Base-by-base conservation (phyloP, 345 rosid genomes). In the Eucalyptus sp. region DNA sequence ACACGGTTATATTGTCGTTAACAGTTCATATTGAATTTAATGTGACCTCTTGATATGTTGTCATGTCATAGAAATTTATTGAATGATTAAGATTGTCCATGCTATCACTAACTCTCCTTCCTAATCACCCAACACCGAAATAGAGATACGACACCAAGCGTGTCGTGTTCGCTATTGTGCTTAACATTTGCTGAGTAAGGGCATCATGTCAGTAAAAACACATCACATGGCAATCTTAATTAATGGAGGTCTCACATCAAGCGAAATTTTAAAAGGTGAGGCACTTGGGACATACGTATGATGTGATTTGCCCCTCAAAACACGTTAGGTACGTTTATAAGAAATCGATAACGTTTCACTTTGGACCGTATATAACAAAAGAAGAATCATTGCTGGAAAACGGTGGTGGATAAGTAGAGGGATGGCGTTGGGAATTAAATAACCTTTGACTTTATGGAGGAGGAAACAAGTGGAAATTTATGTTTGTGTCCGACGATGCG, bases 1-100 rank as follows among this genome's bases (percentile, higher is more conserved):
- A n/a, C 33, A 8, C 2, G 0, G 2, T 37, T 18, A 18, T 17
- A 71, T 41, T 0, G 9, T 44, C 76, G 20, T 20, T 41, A 76
- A 3, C 8, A 0, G 4, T 4, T 43, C 3, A 12, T 20, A 5
- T 41, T 20, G 27, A 25, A 76, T 76, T 37, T 24, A 44, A 76
- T 20, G 5, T 41, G 48, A 11, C 2, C 8, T 76, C 14, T 20
- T 10, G 48, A 18, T 2, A 41, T 76, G 27, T 37, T 10, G 46
- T 11, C 15, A 41, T 41, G 15, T 76, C 25, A 20, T 43, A 76
- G 27, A 41, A 25, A 20, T 3, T 76, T 20, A 76, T 76, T 5
- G 29, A 18, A 20, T 0, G 0, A 25, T 41, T 76, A 20, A 41
- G 83, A 76, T 76, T 41, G 14, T 41, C 1, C 46, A 41, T 10